These are phyloP conservation scores for Claviceps africana DNA, from an alignment of 2,329 filamentous ascomycete genomes.

Conservation along the genomic window DNA sequence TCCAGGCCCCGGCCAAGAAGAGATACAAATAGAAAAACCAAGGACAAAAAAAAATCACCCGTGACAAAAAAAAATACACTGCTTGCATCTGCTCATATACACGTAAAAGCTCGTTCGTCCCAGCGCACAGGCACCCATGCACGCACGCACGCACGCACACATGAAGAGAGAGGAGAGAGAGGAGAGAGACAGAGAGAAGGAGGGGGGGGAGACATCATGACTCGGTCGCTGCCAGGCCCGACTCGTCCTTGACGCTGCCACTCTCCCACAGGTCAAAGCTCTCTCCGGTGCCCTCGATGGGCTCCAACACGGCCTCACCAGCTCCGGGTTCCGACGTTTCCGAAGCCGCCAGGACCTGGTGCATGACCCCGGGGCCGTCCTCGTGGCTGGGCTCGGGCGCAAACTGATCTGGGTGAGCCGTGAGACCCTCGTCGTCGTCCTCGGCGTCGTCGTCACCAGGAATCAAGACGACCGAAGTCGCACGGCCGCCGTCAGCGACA, in stretches of 20 bases:
- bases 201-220: too few relatives aligned
- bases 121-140: not conserved
- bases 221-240: conserved; percentile 17
- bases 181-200: too few relatives aligned
- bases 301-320: conserved; percentile 34
- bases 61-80: not conserved
- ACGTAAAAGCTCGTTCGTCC: not conserved
- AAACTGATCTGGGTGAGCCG: too few relatives aligned
- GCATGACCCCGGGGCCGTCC: conserved; percentile 15
- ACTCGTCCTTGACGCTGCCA: conserved; percentile 47
- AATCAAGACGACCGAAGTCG: conserved; percentile 45
- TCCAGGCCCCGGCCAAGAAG: not conserved
- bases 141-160: not conserved
- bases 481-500: conserved; percentile 52
- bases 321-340: conserved; percentile 23
- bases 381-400: conserved; percentile 7
- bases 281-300: conserved; percentile 45
- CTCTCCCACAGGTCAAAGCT: conserved; percentile 60
- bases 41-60: not conserved
- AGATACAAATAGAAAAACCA: not conserved
- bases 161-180: not conserved
- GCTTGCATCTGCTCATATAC: conserved; percentile 1
- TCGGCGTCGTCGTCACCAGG: conserved; percentile 40
- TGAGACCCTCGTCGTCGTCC: not conserved
- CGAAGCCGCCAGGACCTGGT: conserved; percentile 24